Conservation (phyloP, 2,329 filamentous ascomycete species). For the Lizonia empirigonia region DNA sequence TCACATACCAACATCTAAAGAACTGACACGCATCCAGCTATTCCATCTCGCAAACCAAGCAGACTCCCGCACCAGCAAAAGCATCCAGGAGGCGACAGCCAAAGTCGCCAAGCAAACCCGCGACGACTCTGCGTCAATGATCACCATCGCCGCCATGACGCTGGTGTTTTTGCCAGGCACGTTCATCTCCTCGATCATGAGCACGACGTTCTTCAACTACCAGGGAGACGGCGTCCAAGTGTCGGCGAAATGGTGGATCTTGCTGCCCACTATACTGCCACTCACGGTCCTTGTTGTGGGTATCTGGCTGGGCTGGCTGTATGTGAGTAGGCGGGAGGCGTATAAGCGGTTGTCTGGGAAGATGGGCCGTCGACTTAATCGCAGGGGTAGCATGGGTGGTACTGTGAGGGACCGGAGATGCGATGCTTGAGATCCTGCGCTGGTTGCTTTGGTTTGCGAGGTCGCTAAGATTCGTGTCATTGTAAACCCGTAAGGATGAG, state of each 20-base stretch:
- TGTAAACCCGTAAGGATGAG: too few species aligned
- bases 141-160: slow-evolving; percentile 33
- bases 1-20: too few species aligned
- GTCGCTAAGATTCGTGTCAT: too few species aligned
- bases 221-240: neutral
- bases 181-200: slow-evolving; percentile 20
- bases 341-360: too few species aligned
- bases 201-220: slow-evolving; percentile 6
- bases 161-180: slow-evolving; percentile 34
- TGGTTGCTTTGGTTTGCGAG: too few species aligned
- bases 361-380: too few species aligned
- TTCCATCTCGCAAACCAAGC: slow-evolving; percentile 31
- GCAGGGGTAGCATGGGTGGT: too few species aligned
- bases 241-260: neutral
- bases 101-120: slow-evolving; percentile 28
- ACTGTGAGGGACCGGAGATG: too few species aligned
- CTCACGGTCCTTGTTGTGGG: neutral
- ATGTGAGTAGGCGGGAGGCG: too few species aligned
- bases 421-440: too few species aligned
- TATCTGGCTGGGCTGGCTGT: neutral
- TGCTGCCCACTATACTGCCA: neutral
- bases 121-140: slow-evolving; percentile 36
- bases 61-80: too few species aligned
- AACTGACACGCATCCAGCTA: neutral
- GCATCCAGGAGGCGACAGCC: too few species aligned